Evolutionary conservation across 1,284 basidiomycete species (phyloP).

Genomic region (Pyrrhoderma lamaoense): DNA sequence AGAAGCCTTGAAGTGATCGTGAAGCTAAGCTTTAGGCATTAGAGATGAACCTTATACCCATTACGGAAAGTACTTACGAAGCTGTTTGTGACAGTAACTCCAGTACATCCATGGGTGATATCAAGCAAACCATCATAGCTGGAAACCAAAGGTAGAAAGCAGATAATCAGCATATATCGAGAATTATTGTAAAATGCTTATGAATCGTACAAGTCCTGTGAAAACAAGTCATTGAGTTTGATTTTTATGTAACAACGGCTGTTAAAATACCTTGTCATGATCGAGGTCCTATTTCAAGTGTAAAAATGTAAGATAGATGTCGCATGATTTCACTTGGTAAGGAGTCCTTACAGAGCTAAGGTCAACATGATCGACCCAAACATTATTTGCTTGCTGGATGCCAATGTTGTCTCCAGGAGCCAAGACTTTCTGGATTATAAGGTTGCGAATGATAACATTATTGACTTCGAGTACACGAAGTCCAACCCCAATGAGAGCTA

Average conservation of each 20-base stretch:
- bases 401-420: conserved; percentile 41
- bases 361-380: conserved; percentile 42
- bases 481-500: conserved; percentile 34
- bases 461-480: conserved; percentile 34
- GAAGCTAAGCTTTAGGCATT: conserved; percentile 27
- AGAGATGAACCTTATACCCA: not conserved
- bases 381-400: conserved; percentile 36
- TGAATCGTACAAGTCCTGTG: conserved; percentile 17
- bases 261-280: conserved; percentile 34
- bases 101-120: conserved; percentile 34
- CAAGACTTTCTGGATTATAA: conserved; percentile 43
- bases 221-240: not conserved
- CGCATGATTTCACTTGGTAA: not conserved
- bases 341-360: conserved; percentile 20
- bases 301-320: not conserved
- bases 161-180: not conserved
- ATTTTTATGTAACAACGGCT: conserved; percentile 1
- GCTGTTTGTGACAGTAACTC: conserved; percentile 33
- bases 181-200: too few species aligned
- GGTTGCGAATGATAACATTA: conserved; percentile 44
- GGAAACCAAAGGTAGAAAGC: not conserved
- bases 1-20: conserved; percentile 37
- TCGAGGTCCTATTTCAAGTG: conserved; percentile 32
- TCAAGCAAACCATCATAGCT: conserved; percentile 35
- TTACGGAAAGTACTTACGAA: not conserved